Percentiles rank a stretch among this genome's conserved stretches.
phyloP scores from a whole-genome alignment of 352 stramenopile species.

The Thalassiosira hispida region DNA sequence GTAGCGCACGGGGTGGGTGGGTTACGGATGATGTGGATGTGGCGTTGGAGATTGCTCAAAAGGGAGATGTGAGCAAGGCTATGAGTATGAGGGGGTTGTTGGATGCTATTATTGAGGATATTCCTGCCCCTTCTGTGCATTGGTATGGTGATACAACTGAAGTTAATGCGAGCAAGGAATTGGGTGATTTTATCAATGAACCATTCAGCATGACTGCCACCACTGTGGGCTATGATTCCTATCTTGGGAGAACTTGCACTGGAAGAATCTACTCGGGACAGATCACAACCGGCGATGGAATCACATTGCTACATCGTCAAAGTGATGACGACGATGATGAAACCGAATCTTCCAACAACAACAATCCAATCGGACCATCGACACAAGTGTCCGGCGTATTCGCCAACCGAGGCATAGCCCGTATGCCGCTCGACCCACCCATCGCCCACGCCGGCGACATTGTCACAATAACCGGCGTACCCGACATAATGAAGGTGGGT shows the following conservation, averaged over 20 bases:
- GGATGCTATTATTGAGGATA: constrained; percentile 92
- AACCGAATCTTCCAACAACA: constrained; percentile 37
- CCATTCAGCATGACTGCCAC: constrained; percentile 94
- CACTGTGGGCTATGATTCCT: constrained; percentile 92
- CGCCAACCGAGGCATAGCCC: constrained; percentile 73
- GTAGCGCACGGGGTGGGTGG: constrained; percentile 95
- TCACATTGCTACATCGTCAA: constrained; percentile 90
- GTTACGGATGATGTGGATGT: constrained; percentile 89
- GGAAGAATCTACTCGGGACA: constrained; percentile 91
- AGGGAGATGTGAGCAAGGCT: constrained; percentile 36
- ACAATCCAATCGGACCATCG: constrained; percentile 21
- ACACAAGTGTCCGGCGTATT: constrained; percentile 74
- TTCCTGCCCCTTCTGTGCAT: constrained; percentile 87
- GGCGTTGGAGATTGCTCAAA: constrained; percentile 56
- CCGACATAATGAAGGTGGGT: constrained; percentile 86
- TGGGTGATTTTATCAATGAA: constrained; percentile 62
- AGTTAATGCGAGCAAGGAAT: constrained; percentile 30
- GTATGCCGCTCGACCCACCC: constrained; percentile 87
- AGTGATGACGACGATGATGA: constrained; percentile 80
- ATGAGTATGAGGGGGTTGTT: constrained; percentile 90
- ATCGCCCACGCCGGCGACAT: constrained; percentile 94
- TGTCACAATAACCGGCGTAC: constrained; percentile 94
- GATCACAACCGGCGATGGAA: constrained; percentile 89
- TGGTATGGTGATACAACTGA: constrained; percentile 56
- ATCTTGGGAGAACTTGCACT: constrained; percentile 92